Evolutionary conservation across 345 rosid genomes (phyloP).

Genomic region (Noccaea bulbosa): DNA sequence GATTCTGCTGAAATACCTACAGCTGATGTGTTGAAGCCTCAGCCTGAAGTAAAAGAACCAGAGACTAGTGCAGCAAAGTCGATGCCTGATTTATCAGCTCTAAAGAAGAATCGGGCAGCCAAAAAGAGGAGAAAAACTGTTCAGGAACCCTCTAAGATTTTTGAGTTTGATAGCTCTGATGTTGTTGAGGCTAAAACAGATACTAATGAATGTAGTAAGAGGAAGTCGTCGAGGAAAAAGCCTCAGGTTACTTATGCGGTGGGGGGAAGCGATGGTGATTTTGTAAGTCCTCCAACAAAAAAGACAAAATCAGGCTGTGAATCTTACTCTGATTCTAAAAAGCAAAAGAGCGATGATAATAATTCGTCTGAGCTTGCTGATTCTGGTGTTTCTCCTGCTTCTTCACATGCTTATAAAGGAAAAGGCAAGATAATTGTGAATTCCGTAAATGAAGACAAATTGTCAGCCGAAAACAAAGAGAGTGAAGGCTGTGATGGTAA

Average conservation of each 20-base stretch:
- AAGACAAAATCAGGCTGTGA: constrained; percentile 41
- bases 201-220: constrained; percentile 35
- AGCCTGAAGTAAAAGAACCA: constrained; percentile 33
- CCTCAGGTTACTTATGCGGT: constrained; percentile 47
- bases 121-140: constrained; percentile 50
- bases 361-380: constrained; percentile 35
- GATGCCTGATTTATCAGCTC: constrained; percentile 37
- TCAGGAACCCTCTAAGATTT: constrained; percentile 47
- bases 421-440: constrained; percentile 35
- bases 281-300: constrained; percentile 47
- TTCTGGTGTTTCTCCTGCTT: constrained; percentile 40
- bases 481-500: constrained; percentile 33
- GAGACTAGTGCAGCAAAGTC: constrained; percentile 32
- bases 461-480: constrained; percentile 41
- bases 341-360: constrained; percentile 29
- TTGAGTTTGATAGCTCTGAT: constrained; percentile 43
- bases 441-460: constrained; percentile 32
- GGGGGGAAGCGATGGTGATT: constrained; percentile 44
- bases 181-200: constrained; percentile 38
- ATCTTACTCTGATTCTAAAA: constrained; percentile 27
- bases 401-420: constrained; percentile 36
- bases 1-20: constrained; percentile 41
- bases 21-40: constrained; percentile 41
- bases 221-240: constrained; percentile 62
- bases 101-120: constrained; percentile 39